Evolutionary conservation across 2,329 filamentous ascomycete species (phyloP).

Genomic region (Diplodia corticola): DNA sequence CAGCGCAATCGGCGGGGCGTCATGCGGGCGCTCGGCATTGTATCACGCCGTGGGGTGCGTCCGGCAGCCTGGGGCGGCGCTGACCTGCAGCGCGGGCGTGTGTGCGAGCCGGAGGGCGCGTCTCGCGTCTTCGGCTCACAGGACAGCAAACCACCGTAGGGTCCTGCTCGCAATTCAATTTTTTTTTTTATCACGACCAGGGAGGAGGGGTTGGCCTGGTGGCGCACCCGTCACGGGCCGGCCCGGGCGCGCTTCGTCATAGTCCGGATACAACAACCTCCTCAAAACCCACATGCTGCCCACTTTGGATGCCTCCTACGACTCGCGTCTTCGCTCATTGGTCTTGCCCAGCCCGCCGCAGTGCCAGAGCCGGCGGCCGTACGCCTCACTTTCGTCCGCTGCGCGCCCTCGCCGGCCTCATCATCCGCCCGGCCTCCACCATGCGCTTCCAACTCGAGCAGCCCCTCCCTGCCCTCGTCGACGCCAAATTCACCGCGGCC

Average conservation of each 20-base stretch:
- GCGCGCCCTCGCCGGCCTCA: slow-evolving; percentile 18
- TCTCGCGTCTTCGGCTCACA: not conserved
- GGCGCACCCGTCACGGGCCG: not conserved
- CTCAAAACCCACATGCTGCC: slow-evolving; percentile 17
- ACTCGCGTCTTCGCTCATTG: slow-evolving; percentile 20
- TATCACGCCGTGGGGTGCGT: not conserved
- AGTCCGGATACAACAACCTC: slow-evolving; percentile 16
- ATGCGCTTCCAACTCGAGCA: slow-evolving; percentile 39
- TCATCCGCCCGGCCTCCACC: slow-evolving; percentile 20
- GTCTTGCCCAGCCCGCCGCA: slow-evolving; percentile 13
- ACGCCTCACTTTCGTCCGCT: slow-evolving; percentile 17
- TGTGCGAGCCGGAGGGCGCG: not conserved
- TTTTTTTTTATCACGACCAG: not conserved
- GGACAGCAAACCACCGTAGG: not conserved
- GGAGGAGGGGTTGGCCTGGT: slow-evolving; percentile 2
- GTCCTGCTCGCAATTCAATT: not conserved
- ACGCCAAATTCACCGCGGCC: slow-evolving; percentile 40
- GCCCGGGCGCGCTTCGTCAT: slow-evolving; percentile 17
- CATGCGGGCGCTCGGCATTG: slow-evolving; percentile 8
- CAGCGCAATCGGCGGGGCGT: slow-evolving; percentile 13
- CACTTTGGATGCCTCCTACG: slow-evolving; percentile 19
- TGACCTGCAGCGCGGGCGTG: not conserved
- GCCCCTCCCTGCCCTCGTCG: slow-evolving; percentile 39
- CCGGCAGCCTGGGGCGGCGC: not conserved
- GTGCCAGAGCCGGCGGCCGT: slow-evolving; percentile 16